phyloP scores from a whole-genome alignment of 495 filamentous ascomycete genomes.

The Penicillium goetzii region DNA sequence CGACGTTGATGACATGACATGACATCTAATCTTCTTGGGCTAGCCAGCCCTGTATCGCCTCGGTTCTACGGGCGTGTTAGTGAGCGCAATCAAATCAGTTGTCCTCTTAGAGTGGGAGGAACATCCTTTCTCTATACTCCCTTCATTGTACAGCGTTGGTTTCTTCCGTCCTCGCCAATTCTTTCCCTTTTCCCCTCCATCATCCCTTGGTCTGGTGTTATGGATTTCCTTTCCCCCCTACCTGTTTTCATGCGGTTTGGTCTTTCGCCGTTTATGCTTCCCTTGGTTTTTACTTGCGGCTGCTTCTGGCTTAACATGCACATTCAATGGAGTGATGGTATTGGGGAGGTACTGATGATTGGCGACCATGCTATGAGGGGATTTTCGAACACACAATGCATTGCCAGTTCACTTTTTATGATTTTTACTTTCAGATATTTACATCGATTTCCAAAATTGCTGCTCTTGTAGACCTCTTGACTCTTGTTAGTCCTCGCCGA shows the following conservation, averaged over 20 bases:
- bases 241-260: slow-evolving; percentile 7
- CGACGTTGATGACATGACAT: slow-evolving; percentile 42
- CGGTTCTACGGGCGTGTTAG: slow-evolving; percentile 30
- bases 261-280: slow-evolving; percentile 10
- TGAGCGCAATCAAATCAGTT: slow-evolving; percentile 38
- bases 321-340: slow-evolving; percentile 25
- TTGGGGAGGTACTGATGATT: slow-evolving; percentile 17
- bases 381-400: slow-evolving; percentile 24
- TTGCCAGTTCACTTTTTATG: slow-evolving; percentile 4
- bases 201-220: slow-evolving; percentile 30
- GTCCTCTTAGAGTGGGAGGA: slow-evolving; percentile 30
- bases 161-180: slow-evolving; percentile 22
- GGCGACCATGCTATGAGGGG: slow-evolving; percentile 15
- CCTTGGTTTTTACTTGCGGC: slow-evolving; percentile 6
- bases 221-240: slow-evolving; percentile 16
- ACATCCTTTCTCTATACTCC: slow-evolving; percentile 18
- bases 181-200: slow-evolving; percentile 13
- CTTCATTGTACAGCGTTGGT: slow-evolving; percentile 35
- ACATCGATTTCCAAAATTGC: not conserved
- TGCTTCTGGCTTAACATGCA: slow-evolving; percentile 15
- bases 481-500: not conserved
- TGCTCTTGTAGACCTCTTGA: not conserved
- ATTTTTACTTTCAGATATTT: not conserved
- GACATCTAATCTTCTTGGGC: slow-evolving; percentile 35
- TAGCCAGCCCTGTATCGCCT: slow-evolving; percentile 28